A percentile compares a stretch with the other conserved stretches of the same genome.
Evolutionary conservation across 2,329 filamentous ascomycete genomes (phyloP).

Genomic region (Phoma herbarum): DNA sequence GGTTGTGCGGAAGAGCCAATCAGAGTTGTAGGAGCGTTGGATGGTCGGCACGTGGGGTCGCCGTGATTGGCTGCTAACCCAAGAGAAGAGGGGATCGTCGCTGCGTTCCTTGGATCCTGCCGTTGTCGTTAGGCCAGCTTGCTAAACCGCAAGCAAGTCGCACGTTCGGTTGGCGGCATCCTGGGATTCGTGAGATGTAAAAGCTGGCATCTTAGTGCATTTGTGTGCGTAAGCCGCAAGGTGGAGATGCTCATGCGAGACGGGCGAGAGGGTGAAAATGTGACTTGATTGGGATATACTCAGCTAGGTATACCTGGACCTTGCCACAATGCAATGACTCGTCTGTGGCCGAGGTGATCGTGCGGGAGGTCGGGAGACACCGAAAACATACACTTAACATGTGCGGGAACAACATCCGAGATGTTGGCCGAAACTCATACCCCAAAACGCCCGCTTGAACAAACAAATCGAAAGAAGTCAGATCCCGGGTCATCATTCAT

Average conservation of each 20-base stretch:
- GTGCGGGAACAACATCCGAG: slow-evolving; percentile 4
- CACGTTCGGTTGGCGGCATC: neutral
- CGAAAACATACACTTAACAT: neutral
- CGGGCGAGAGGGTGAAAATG: neutral
- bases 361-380: neutral
- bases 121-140: neutral
- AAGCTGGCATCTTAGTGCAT: neutral
- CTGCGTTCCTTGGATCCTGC: neutral
- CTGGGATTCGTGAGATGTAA: neutral
- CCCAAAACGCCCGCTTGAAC: slow-evolving; percentile 17
- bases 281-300: neutral
- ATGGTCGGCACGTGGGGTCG: slow-evolving; percentile 11
- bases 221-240: neutral
- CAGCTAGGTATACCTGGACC: slow-evolving; percentile 1
- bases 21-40: slow-evolving; percentile 7
- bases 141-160: neutral
- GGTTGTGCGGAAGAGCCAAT: slow-evolving; percentile 5
- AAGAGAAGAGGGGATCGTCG: slow-evolving; percentile 7
- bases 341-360: neutral
- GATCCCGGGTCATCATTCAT: neutral
- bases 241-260: neutral
- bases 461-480: neutral
- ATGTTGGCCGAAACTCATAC: neutral
- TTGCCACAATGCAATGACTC: neutral
- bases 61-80: slow-evolving; percentile 6